Evolutionary conservation across 2,329 filamentous ascomycete genomes (phyloP).

Genomic region (Fusarium sp.): DNA sequence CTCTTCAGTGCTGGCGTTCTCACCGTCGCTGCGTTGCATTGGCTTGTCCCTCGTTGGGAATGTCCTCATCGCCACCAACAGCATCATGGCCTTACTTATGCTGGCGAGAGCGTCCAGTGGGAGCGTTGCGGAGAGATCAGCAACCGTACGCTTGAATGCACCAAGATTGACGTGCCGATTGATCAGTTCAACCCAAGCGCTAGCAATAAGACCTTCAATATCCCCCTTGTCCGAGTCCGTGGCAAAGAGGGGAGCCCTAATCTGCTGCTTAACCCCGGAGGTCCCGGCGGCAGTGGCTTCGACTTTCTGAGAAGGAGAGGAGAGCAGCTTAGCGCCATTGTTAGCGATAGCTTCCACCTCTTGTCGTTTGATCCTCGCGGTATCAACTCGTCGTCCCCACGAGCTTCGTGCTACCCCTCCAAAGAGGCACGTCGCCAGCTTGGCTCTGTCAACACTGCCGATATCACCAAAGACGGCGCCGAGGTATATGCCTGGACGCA

Average conservation of each 20-base stretch:
- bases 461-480: slow-evolving; percentile 49
- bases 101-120: slow-evolving; percentile 48
- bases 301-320: slow-evolving; percentile 52
- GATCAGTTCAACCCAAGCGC: slow-evolving; percentile 56
- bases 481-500: slow-evolving; percentile 56
- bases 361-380: slow-evolving; percentile 61
- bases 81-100: slow-evolving; percentile 8
- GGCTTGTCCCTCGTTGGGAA: slow-evolving; percentile 7
- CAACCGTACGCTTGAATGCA: slow-evolving; percentile 55
- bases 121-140: slow-evolving; percentile 52
- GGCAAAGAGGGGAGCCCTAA: slow-evolving; percentile 56
- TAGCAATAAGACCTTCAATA: slow-evolving; percentile 54
- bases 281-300: slow-evolving; percentile 59
- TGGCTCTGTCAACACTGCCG: slow-evolving; percentile 38
- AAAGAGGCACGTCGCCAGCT: slow-evolving; percentile 47
- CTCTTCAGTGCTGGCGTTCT: slow-evolving; percentile 18
- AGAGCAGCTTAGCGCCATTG: slow-evolving; percentile 48
- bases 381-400: slow-evolving; percentile 47
- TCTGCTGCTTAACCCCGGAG: slow-evolving; percentile 60
- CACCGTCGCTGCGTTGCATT: slow-evolving; percentile 18
- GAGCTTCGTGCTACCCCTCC: slow-evolving; percentile 55
- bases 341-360: slow-evolving; percentile 59
- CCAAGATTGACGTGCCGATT: slow-evolving; percentile 58
- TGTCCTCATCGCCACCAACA: slow-evolving; percentile 27
- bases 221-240: slow-evolving; percentile 59